These are phyloP conservation scores for Huntiella omanensis DNA, from an alignment of 2,329 filamentous ascomycete genomes.

Conservation along the genomic window DNA sequence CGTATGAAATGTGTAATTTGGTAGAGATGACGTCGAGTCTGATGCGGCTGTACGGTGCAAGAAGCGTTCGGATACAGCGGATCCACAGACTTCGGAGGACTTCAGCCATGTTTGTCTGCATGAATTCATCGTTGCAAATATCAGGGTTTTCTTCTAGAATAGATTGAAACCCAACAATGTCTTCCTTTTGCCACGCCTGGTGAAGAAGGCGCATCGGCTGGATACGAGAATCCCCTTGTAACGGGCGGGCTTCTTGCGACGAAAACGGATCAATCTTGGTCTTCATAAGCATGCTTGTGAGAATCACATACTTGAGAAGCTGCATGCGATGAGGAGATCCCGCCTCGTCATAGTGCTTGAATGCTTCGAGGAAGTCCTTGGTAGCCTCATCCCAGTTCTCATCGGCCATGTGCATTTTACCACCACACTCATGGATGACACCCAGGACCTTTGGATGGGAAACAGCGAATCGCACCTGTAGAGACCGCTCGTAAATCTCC, in stretches of 20 bases:
- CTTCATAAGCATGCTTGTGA: constrained; percentile 97
- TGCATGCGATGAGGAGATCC: constrained; percentile 82
- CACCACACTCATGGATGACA: constrained; percentile 93
- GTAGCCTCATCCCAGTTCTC: constrained; percentile 98
- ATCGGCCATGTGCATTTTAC: constrained; percentile 99
- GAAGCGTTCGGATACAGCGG: constrained; percentile 81
- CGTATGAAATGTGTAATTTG: constrained; percentile 66
- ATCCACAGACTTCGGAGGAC: constrained; percentile 96
- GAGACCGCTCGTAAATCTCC: constrained; percentile 72
- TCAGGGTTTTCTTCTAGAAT: constrained; percentile 78
- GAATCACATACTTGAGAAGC: constrained; percentile 87
- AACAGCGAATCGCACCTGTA: constrained; percentile 88
- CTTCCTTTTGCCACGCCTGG: constrained; percentile 87
- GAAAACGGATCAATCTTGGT: constrained; percentile 98
- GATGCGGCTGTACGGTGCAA: constrained; percentile 89
- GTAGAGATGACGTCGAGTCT: constrained; percentile 72
- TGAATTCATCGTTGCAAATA: constrained; percentile 80
- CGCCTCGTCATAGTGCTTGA: constrained; percentile 96
- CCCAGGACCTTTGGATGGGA: constrained; percentile 98
- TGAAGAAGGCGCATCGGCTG: constrained; percentile 95
- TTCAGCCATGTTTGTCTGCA: constrained; percentile 97
- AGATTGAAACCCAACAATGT: constrained; percentile 78
- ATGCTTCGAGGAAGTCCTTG: constrained; percentile 95
- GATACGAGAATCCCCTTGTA: constrained; percentile 87
- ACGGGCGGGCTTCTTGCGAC: constrained; percentile 95